Conservation (phyloP, 2,329 filamentous ascomycete genomes). For the Herpotrichia juniperi region DNA sequence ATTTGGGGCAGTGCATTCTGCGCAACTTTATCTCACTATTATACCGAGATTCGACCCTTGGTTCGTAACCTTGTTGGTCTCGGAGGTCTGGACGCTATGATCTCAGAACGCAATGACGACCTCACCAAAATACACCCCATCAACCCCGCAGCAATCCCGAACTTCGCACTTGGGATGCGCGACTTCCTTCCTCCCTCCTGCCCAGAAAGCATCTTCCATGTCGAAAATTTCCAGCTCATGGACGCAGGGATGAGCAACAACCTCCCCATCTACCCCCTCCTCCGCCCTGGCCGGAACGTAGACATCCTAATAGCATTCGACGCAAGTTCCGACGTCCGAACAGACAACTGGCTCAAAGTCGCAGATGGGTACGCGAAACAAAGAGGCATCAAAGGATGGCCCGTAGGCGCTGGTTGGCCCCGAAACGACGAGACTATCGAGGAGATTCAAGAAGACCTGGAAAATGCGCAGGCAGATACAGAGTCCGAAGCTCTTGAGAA, state of each 20-base stretch:
- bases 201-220: slow-evolving; percentile 76
- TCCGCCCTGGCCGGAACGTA: slow-evolving; percentile 85
- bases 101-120: slow-evolving; percentile 82
- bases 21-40: slow-evolving; percentile 93
- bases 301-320: slow-evolving; percentile 94
- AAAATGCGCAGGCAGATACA: slow-evolving; percentile 68
- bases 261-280: slow-evolving; percentile 89
- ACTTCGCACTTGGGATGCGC: slow-evolving; percentile 84
- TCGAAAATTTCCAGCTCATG: slow-evolving; percentile 73
- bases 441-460: slow-evolving; percentile 69
- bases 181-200: slow-evolving; percentile 74
- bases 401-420: slow-evolving; percentile 93
- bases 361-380: slow-evolving; percentile 92
- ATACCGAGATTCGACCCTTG: slow-evolving; percentile 87
- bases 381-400: slow-evolving; percentile 92
- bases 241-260: slow-evolving; percentile 99
- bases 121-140: slow-evolving; percentile 93
- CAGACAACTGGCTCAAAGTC: slow-evolving; percentile 95
- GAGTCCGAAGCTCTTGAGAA: slow-evolving; percentile 67
- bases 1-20: slow-evolving; percentile 98
- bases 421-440: slow-evolving; percentile 63
- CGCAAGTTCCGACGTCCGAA: slow-evolving; percentile 88
- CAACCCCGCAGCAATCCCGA: slow-evolving; percentile 87
- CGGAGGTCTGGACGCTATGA: slow-evolving; percentile 76
- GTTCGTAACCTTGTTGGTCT: slow-evolving; percentile 78